These are phyloP conservation scores for Panellus pusillus DNA, from an alignment of 768 basidiomycete species.

Conservation along the genomic window DNA sequence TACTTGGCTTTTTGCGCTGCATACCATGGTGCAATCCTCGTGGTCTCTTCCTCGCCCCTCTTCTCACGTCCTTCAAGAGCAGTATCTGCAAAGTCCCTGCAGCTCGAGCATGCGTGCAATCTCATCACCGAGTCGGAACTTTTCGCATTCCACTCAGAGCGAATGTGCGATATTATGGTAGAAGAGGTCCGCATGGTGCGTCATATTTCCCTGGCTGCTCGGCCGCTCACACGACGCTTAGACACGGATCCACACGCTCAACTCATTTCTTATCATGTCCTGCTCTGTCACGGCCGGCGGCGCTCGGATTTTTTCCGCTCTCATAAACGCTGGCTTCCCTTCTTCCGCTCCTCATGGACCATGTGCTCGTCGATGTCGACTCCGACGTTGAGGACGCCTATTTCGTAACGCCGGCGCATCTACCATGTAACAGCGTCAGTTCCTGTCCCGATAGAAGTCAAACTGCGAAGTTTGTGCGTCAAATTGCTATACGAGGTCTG, in stretches of 20 bases:
- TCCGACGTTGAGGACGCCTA: conserved; percentile 66
- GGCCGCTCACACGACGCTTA: conserved; percentile 30
- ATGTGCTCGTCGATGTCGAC: conserved; percentile 80
- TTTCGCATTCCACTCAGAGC: conserved; percentile 87
- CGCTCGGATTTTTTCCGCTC: conserved; percentile 71
- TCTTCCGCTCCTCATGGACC: conserved; percentile 81
- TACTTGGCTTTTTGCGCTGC: conserved; percentile 78
- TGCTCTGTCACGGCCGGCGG: conserved; percentile 75
- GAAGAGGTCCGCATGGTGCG: conserved; percentile 68
- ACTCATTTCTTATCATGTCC: conserved; percentile 74
- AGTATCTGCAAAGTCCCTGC: conserved; percentile 83
- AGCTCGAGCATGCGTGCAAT: conserved; percentile 81
- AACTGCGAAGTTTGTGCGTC: conserved; percentile 70
- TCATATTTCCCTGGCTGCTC: conserved; percentile 8
- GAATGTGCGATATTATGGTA: conserved; percentile 82
- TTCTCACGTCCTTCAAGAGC: conserved; percentile 44
- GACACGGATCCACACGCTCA: conserved; percentile 85
- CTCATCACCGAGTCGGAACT: conserved; percentile 82
- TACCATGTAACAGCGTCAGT: conserved; percentile 37
- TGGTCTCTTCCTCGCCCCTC: conserved; percentile 25
- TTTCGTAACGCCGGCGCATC: conserved; percentile 43
- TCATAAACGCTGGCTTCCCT: conserved; percentile 83
- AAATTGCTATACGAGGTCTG: conserved; percentile 90
- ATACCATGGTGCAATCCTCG: conserved; percentile 67
- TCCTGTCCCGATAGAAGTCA: conserved; percentile 79